Evolutionary conservation across 495 filamentous ascomycete genomes (phyloP).

Genomic region (Oleoguttula mirabilis): DNA sequence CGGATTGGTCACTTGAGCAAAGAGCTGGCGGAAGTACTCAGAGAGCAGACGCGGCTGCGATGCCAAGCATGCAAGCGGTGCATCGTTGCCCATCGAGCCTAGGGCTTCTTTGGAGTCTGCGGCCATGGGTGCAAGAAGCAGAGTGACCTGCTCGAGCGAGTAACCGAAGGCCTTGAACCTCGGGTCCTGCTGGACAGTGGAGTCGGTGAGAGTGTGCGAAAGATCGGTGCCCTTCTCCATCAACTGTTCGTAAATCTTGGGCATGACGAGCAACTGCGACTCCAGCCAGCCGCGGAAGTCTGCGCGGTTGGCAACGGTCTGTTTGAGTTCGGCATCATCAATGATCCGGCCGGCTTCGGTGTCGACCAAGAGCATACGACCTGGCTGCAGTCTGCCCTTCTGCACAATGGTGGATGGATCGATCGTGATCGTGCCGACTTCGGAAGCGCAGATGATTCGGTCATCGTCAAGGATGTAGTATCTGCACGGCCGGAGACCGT

Average conservation of each 20-base stretch:
- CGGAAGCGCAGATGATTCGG: conserved; percentile 95
- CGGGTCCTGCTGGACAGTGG: conserved; percentile 73
- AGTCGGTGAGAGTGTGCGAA: conserved; percentile 51
- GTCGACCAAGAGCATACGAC: conserved; percentile 96
- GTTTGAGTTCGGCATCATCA: conserved; percentile 88
- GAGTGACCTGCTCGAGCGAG: conserved; percentile 89
- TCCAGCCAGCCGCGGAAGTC: conserved; percentile 88
- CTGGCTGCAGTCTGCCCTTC: conserved; percentile 90
- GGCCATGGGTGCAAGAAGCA: conserved; percentile 92
- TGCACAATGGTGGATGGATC: conserved; percentile 84
- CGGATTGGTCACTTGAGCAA: conserved; percentile 97
- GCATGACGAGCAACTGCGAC: conserved; percentile 69
- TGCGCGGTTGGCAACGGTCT: conserved; percentile 67
- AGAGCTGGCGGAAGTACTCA: conserved; percentile 98
- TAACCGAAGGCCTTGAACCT: conserved; percentile 86
- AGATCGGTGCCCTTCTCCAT: conserved; percentile 49
- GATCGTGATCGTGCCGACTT: conserved; percentile 89
- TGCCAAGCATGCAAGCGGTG: conserved; percentile 83
- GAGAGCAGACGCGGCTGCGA: conserved; percentile 81
- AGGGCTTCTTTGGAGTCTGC: conserved; percentile 99
- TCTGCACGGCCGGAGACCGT: conserved; percentile 90
- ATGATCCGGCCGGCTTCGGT: conserved; percentile 92
- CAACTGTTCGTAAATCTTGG: conserved; percentile 56
- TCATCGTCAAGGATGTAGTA: conserved; percentile 98
- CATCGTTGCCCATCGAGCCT: conserved; percentile 98